Percentiles rank a stretch among this genome's conserved stretches.
phyloP scores from a whole-genome alignment of 139 green algal genomes.

The Micractinium conductrix region DNA sequence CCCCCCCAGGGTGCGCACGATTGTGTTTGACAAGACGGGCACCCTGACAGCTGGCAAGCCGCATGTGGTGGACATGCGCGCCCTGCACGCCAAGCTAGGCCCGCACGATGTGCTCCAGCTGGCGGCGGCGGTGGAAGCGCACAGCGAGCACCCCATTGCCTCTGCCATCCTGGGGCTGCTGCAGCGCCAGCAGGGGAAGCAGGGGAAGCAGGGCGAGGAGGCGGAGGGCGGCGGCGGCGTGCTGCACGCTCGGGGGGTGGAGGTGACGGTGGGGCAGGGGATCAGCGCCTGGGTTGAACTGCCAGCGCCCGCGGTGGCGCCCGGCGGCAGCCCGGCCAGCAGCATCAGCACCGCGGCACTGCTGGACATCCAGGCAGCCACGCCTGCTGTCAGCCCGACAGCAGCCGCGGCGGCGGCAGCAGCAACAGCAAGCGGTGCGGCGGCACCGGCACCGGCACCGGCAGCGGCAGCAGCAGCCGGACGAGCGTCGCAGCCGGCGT shows the following conservation, averaged over 20 bases:
- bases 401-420: constrained; percentile 2
- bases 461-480: not conserved
- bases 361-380: constrained; percentile 8
- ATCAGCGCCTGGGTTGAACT: constrained; percentile 45
- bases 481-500: not conserved
- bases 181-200: constrained; percentile 29
- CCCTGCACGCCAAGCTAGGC: constrained; percentile 3
- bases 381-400: constrained; percentile 31
- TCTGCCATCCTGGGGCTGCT: constrained; percentile 70
- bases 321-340: not conserved
- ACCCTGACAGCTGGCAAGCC: constrained; percentile 89
- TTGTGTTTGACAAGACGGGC: constrained; percentile 98
- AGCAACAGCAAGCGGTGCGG: not conserved
- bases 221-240: not conserved
- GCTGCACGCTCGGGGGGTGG: constrained; percentile 6
- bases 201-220: constrained; percentile 4
- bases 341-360: constrained; percentile 12
- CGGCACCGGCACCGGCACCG: not conserved
- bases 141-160: constrained; percentile 92
- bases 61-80: constrained; percentile 56
- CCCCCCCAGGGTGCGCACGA: constrained; percentile 57
- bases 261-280: constrained; percentile 43
- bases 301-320: constrained; percentile 13
- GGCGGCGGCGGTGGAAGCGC: constrained; percentile 79
- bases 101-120: constrained; percentile 66